Conservation (phyloP, 495 filamentous ascomycete genomes). For the Aspergillus asperescens region DNA sequence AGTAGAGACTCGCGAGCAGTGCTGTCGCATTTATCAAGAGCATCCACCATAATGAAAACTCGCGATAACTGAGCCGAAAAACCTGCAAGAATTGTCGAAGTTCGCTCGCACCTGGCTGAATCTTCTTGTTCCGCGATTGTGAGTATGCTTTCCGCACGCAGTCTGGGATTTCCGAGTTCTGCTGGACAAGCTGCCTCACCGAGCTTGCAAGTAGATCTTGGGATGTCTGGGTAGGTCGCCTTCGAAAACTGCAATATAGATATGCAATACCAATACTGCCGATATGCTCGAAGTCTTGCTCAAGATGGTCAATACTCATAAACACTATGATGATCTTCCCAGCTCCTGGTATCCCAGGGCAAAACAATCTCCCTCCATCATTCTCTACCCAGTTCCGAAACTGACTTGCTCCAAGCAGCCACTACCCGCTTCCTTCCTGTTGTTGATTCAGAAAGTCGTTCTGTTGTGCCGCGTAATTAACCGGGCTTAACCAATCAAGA, state of each 20-base stretch:
- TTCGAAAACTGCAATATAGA: conserved; percentile 31
- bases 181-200: conserved; percentile 19
- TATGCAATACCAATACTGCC: conserved; percentile 31
- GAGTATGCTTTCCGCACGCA: conserved; percentile 24
- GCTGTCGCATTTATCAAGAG: conserved; percentile 28
- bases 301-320: conserved; percentile 30
- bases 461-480: neutral
- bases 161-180: conserved; percentile 16
- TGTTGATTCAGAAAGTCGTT: conserved; percentile 1
- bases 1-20: conserved; percentile 13
- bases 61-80: conserved; percentile 19
- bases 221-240: conserved; percentile 14
- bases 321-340: conserved; percentile 40
- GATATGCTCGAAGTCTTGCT: conserved; percentile 10
- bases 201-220: conserved; percentile 9
- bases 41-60: conserved; percentile 41
- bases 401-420: neutral
- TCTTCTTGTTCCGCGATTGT: conserved; percentile 12
- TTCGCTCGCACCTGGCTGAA: conserved; percentile 29
- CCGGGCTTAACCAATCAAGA: neutral
- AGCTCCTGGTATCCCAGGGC: conserved; percentile 39
- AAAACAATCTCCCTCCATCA: conserved; percentile 33
- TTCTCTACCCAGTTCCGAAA: neutral
- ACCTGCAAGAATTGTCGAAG: conserved; percentile 25
- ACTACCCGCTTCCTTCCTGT: neutral